Conservation (phyloP, 2,329 filamentous ascomycete species). For the Orbilia brochopaga region DNA sequence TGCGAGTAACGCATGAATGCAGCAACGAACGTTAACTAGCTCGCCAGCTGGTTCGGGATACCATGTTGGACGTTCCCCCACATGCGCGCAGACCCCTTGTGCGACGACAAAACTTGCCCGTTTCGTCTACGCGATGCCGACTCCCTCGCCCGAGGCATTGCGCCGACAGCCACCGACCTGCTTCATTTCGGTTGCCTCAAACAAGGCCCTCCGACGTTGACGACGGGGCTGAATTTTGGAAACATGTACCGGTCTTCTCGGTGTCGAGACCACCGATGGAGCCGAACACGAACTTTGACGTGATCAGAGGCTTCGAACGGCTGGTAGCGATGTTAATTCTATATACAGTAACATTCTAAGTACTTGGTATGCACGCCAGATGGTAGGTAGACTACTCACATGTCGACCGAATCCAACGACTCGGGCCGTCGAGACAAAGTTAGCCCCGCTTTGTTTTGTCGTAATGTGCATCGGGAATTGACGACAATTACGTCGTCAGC, state of each 20-base stretch:
- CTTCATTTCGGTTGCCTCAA: constrained; percentile 8
- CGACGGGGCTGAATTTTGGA: background rate
- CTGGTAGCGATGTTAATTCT: too few species aligned
- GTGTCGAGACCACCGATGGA: background rate
- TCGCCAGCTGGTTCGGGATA: too few species aligned
- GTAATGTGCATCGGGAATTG: too few species aligned
- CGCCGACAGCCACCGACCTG: background rate
- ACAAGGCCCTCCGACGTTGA: background rate
- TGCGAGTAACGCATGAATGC: background rate
- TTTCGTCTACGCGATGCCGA: constrained; percentile 20
- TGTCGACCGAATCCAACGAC: too few species aligned
- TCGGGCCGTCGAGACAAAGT: too few species aligned
- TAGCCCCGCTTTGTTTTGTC: too few species aligned
- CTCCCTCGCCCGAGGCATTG: constrained; percentile 6
- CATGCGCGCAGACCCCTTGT: constrained; percentile 23
- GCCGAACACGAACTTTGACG: background rate
- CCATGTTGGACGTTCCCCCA: constrained; percentile 5
- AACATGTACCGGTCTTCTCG: background rate
- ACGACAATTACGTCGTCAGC: too few species aligned
- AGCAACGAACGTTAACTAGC: too few species aligned
- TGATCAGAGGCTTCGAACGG: too few species aligned
- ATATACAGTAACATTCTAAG: too few species aligned
- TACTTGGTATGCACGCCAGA: too few species aligned
- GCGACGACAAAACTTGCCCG: constrained; percentile 26
- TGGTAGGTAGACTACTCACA: too few species aligned